A percentile compares a stretch with the other conserved stretches of the same genome.
These are phyloP conservation scores for Sporobolomyces phaffii DNA, from an alignment of 768 basidiomycete species.

Conservation along the genomic window DNA sequence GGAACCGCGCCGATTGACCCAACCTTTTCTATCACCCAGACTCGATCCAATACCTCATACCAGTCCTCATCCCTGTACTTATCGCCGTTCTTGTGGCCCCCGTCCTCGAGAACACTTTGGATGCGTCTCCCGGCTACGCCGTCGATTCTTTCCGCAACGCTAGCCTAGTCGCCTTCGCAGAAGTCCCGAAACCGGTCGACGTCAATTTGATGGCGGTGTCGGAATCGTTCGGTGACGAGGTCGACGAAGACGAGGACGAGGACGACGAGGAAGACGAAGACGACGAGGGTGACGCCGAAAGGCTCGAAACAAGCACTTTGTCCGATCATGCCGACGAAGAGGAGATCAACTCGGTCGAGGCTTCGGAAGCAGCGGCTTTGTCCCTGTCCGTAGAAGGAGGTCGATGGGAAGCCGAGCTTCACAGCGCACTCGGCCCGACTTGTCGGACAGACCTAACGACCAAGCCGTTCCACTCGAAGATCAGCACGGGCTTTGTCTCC, in stretches of 20 bases:
- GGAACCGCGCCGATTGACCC: too few relatives aligned
- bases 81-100: constrained; percentile 12
- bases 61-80: constrained; percentile 12
- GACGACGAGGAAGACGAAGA: not conserved
- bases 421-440: constrained; percentile 9
- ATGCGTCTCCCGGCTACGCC: not conserved
- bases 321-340: not conserved
- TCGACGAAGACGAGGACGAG: not conserved
- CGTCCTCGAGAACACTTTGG: not conserved
- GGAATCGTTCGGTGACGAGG: not conserved
- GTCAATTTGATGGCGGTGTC: not conserved
- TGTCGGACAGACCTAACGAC: constrained; percentile 20
- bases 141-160: not conserved
- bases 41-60: constrained; percentile 23
- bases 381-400: constrained; percentile 14
- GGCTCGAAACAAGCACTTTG: not conserved
- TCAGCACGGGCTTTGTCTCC: constrained; percentile 20
- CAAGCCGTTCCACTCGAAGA: not conserved
- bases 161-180: not conserved
- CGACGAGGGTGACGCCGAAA: not conserved
- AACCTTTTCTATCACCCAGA: not conserved
- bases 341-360: not conserved
- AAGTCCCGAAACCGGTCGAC: too few relatives aligned
- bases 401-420: constrained; percentile 22
- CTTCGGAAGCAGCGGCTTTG: constrained; percentile 17